Evolutionary conservation across 2,329 filamentous ascomycete species (phyloP).

Genomic region (Cladosporium austrohemisphaericum): DNA sequence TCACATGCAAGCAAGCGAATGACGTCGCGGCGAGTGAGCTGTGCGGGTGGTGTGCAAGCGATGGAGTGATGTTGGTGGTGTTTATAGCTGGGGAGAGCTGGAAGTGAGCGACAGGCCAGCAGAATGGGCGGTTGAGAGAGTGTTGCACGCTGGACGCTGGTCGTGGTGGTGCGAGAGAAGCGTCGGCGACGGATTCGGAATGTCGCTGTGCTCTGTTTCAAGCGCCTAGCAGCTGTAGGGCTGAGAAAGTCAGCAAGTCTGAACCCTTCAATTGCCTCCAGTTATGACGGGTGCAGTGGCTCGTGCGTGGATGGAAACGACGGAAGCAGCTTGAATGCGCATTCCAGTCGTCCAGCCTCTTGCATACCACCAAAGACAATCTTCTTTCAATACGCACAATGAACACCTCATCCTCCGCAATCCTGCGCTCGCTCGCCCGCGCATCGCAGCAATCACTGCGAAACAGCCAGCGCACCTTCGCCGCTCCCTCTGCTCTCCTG

Average conservation of each 20-base stretch:
- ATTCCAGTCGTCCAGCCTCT: background rate
- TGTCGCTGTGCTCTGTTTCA: too few species aligned
- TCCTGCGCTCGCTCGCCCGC: constrained; percentile 34
- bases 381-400: constrained; percentile 6
- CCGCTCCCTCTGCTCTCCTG: constrained; percentile 17
- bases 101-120: background rate
- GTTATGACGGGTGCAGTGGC: too few species aligned
- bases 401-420: constrained; percentile 19
- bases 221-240: too few species aligned
- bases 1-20: constrained; percentile 12
- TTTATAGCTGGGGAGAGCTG: too few species aligned
- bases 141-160: too few species aligned
- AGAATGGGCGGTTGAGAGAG: too few species aligned
- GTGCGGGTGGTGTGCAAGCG: background rate
- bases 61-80: background rate
- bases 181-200: too few species aligned
- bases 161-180: too few species aligned
- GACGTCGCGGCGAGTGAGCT: background rate
- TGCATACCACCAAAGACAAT: background rate
- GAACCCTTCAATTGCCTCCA: too few species aligned
- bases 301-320: too few species aligned
- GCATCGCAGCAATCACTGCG: constrained; percentile 32
- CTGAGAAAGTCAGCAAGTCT: too few species aligned
- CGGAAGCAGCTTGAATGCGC: too few species aligned
- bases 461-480: constrained; percentile 18